Evolutionary conservation across 345 rosid species (phyloP), one percentile per base, ranked within the genome.

Genomic region (Eucalyptus marginata): DNA sequence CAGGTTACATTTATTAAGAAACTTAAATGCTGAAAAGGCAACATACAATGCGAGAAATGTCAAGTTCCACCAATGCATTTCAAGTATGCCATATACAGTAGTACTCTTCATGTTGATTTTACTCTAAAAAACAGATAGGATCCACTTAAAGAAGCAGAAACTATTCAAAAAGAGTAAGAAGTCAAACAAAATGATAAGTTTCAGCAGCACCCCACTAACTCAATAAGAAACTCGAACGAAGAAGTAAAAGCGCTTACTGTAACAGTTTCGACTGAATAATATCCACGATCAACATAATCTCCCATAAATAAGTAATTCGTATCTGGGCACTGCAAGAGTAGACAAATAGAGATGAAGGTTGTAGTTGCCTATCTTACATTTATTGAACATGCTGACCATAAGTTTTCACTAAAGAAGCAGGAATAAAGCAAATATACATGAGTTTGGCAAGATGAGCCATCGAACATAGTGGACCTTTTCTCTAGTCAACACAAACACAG

Each of bases 271-370:
- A 97, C 98, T 64, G 99, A 97, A 90, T 97, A 97, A 93, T 97
- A 97, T 79, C 99, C 99, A 90, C 98, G 98, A 88, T 97, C 98
- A 52, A 97, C 99, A 88, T 97, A 97, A 91, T 97, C 98, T 91
- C 99, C 98, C 98, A 97, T 97, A 90, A 97, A 97, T 90, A 97
- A 92, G 93, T 97, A 97, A 92, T 95, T 97, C 89, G 98, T 96
- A 90, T 97, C 99, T 68, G 99, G 99, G 90, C 98, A 97, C 99
- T 97, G 92, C 87, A 87, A 52, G 92, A 68, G 51, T 87, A 81
- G 76, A 86, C 86, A 54, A 36, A 76, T 36, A 47, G 90, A 51
- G 68, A 22, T 50, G 88, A 88, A 68, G 54, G 86, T 36, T 13
- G 33, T 64, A 49, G 87, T 84, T 49, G 47, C 27, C 83, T 20